Base-by-base conservation (phyloP, 2,329 filamentous ascomycete genomes). In the Hymenoscyphus occultus region DNA sequence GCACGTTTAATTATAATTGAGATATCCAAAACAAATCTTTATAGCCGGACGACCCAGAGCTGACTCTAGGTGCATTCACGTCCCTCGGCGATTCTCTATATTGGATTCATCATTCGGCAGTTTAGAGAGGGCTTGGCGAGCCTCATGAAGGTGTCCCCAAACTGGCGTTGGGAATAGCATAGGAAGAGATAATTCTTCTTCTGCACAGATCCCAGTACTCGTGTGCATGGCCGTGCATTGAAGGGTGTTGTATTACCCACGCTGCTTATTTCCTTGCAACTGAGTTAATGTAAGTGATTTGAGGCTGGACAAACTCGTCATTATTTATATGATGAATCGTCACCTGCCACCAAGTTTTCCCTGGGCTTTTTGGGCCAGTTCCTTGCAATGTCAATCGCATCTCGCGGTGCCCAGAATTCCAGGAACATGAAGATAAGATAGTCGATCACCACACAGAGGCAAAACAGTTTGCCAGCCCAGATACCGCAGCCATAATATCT, bases 381-480 rank as follows among this genome's bases (percentile, higher is more conserved):
- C 59, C 90, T 88, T 59, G 92, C 93, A 65, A 95, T 87, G 73
- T 99, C 95, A 69, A 99, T 98, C 54, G 87, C 85, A 45, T 90
- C 88, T 65, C 93, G 83, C 0, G 95, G 95, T 68, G 91, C 93
- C 80, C 87, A 90, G 78, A 96, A 86, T 77, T 99, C 95, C 62
- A 97, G 82, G 59, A 96, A 86, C 59, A 97, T 82, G 72, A 93
- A 97, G 61, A 99, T 84, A 59, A 99, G 79, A 73, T 97, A 99
- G 77, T 99, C 95, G 61, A 99, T 89, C 64, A 98, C 88, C 12
- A 93, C 93, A 69, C 94, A 97, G 1, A 99, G 81, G 73, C 95
- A 97, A 74, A 99, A 99, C 9, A 99, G 82, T 78, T 99, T 99
- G 42, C 95, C 95, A 0, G 95, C 95, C 95, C 95, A 99, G 60